Conservation (phyloP, 495 filamentous ascomycete genomes). For the Penicillium paradoxum region DNA sequence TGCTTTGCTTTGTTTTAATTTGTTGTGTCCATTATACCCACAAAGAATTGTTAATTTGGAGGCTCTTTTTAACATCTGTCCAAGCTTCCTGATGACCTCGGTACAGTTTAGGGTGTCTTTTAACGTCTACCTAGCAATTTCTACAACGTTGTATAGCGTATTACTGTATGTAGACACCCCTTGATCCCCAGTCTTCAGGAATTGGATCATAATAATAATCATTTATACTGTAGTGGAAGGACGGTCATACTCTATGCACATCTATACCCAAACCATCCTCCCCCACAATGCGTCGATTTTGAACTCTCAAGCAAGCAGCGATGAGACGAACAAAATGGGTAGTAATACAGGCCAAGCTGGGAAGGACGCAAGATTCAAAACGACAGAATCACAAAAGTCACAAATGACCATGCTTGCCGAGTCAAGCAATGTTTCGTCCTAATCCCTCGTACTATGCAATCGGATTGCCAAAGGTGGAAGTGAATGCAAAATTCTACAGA, state of each 20-base stretch:
- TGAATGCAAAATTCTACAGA: background rate
- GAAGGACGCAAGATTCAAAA: background rate
- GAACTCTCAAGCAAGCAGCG: background rate
- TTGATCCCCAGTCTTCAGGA: background rate
- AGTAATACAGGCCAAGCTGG: background rate
- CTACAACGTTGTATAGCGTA: too few relatives aligned
- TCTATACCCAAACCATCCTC: background rate
- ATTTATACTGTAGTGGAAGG: background rate
- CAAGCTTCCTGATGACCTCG: background rate
- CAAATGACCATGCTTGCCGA: background rate
- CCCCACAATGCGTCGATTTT: background rate
- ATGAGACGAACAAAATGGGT: background rate
- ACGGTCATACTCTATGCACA: background rate
- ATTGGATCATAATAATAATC: background rate
- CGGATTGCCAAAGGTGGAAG: background rate
- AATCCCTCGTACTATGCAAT: background rate
- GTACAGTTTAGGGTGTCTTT: background rate
- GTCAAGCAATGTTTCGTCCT: background rate
- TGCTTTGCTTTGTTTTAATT: background rate
- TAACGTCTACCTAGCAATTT: background rate
- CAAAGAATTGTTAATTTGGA: too few relatives aligned
- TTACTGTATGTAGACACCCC: too few relatives aligned
- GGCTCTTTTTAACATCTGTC: background rate
- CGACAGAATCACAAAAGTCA: background rate
- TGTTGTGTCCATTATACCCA: background rate